Conservation (phyloP, 257 asterid genomes). For the Ilex asprella region DNA sequence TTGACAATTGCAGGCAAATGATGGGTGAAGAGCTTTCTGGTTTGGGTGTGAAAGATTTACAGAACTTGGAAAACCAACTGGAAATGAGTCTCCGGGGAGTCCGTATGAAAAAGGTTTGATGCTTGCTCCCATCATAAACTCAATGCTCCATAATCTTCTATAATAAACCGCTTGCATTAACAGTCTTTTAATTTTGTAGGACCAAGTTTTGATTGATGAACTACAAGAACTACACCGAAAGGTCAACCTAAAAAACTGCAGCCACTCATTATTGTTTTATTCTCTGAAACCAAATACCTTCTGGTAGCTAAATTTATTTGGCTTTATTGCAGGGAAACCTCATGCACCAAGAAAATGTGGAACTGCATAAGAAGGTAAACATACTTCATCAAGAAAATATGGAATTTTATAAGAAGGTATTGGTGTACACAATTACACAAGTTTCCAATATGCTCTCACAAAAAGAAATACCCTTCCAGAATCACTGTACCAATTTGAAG, state of each 20-base stretch:
- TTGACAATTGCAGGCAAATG: constrained; percentile 40
- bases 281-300: constrained; percentile 6
- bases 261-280: background rate
- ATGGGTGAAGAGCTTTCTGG: constrained; percentile 70
- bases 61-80: constrained; percentile 57
- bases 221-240: constrained; percentile 50
- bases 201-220: constrained; percentile 46
- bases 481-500: background rate
- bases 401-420: constrained; percentile 46
- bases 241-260: constrained; percentile 28
- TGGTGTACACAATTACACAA: constrained; percentile 1
- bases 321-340: constrained; percentile 50
- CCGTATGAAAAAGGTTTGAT: constrained; percentile 52
- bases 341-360: constrained; percentile 62
- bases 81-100: constrained; percentile 57
- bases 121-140: background rate
- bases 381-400: constrained; percentile 37
- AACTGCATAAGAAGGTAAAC: constrained; percentile 49
- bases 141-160: background rate
- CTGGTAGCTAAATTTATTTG: constrained; percentile 22
- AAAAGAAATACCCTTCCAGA: background rate
- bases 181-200: constrained; percentile 32
- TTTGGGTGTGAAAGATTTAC: constrained; percentile 49
- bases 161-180: background rate
- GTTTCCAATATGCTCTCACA: background rate